These are phyloP conservation scores for Leccinum variicolor DNA, from an alignment of 768 basidiomycete species.

Conservation along the genomic window DNA sequence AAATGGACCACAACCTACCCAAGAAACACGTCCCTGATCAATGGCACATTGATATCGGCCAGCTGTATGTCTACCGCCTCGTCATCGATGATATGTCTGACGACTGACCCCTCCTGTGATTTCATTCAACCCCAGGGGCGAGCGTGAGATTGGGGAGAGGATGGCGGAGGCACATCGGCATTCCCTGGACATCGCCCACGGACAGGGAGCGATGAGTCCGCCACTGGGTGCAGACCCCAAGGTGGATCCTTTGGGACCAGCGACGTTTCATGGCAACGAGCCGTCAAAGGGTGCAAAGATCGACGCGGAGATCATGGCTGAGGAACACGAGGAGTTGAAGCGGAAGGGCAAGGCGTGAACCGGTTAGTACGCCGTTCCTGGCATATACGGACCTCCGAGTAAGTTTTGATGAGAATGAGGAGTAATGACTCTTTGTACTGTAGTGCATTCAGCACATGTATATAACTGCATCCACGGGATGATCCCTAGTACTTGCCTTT, in stretches of 20 bases:
- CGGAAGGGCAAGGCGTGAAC: constrained; percentile 39
- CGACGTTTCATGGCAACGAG: constrained; percentile 51
- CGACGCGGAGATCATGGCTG: constrained; percentile 52
- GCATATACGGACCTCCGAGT: background rate
- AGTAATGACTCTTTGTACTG: background rate
- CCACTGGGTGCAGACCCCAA: constrained; percentile 31
- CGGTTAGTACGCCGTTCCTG: background rate
- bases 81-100: background rate
- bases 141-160: constrained; percentile 41
- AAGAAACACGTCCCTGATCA: constrained; percentile 32
- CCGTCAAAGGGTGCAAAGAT: constrained; percentile 56
- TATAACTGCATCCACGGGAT: background rate
- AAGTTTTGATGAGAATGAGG: background rate
- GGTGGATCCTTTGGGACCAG: constrained; percentile 47
- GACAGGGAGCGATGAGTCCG: constrained; percentile 28
- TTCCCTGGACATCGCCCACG: constrained; percentile 25
- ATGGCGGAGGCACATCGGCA: constrained; percentile 33
- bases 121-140: constrained; percentile 31
- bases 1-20: constrained; percentile 20
- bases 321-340: constrained; percentile 47
- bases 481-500: background rate
- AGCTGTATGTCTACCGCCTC: constrained; percentile 11
- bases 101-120: background rate
- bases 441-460: background rate
- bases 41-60: constrained; percentile 36